Evolutionary conservation across 495 filamentous ascomycete genomes (phyloP).

Genomic region (Tuber aestivum): DNA sequence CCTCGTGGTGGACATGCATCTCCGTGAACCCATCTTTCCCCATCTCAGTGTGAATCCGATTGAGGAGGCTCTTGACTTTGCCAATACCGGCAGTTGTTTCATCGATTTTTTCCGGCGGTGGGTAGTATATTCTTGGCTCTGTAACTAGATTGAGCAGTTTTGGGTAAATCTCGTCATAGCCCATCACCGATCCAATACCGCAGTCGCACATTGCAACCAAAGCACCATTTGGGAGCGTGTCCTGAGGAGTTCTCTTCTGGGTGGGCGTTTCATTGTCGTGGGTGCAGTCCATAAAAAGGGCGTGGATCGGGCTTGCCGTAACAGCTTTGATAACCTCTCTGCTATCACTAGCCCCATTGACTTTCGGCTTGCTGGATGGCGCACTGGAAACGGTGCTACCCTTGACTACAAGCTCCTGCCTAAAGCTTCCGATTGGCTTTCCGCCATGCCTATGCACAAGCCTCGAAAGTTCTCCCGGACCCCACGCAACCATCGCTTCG

Average conservation of each 20-base stretch:
- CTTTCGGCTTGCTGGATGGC: constrained; percentile 28
- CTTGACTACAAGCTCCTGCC: constrained; percentile 58
- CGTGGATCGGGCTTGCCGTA: constrained; percentile 75
- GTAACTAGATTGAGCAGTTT: constrained; percentile 81
- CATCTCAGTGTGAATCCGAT: constrained; percentile 89
- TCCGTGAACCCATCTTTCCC: constrained; percentile 89
- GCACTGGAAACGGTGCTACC: constrained; percentile 36
- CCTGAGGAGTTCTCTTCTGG: constrained; percentile 88
- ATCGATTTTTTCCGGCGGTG: constrained; percentile 34
- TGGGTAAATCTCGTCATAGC: constrained; percentile 97
- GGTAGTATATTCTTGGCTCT: constrained; percentile 69
- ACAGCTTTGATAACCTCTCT: constrained; percentile 39
- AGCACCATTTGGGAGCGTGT: constrained; percentile 93
- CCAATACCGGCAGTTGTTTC: constrained; percentile 65
- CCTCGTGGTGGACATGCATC: constrained; percentile 93
- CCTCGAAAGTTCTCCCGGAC: constrained; percentile 80
- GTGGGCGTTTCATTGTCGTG: constrained; percentile 97
- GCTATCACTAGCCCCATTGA: constrained; percentile 45
- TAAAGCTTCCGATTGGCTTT: constrained; percentile 91
- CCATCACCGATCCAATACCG: constrained; percentile 91
- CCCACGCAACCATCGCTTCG: constrained; percentile 98
- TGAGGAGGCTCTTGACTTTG: constrained; percentile 80
- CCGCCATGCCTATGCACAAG: constrained; percentile 93
- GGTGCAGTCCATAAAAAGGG: constrained; percentile 98
- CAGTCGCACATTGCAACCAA: constrained; percentile 93